Evolutionary conservation across 2,329 filamentous ascomycete genomes (phyloP).

Genomic region (Didymellaceae sp.): DNA sequence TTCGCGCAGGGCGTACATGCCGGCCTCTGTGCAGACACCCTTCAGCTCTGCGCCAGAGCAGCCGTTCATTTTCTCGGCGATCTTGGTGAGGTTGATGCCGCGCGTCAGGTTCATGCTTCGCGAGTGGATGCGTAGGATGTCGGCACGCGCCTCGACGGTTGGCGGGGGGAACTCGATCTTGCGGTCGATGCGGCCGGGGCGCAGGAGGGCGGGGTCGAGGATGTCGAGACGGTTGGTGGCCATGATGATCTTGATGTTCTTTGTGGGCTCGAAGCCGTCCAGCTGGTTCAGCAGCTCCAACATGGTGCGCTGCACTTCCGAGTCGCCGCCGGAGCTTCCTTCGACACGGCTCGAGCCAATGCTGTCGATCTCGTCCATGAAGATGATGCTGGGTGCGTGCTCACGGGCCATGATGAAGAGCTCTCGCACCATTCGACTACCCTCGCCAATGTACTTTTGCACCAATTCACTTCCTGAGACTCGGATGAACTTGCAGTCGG

Average conservation of each 20-base stretch:
- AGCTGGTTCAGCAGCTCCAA: slow-evolving; percentile 97
- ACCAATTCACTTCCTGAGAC: slow-evolving; percentile 96
- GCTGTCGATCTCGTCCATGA: slow-evolving; percentile 99
- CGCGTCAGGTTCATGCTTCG: slow-evolving; percentile 98
- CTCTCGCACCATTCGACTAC: slow-evolving; percentile 97
- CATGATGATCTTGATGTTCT: slow-evolving; percentile 99
- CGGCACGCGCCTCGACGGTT: slow-evolving; percentile 92
- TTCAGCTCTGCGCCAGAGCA: slow-evolving; percentile 97
- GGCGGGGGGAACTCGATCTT: slow-evolving; percentile 99
- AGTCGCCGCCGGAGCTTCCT: slow-evolving; percentile 92
- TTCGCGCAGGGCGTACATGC: slow-evolving; percentile 97
- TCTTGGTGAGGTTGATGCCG: slow-evolving; percentile 97
- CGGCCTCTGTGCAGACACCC: slow-evolving; percentile 97
- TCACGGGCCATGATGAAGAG: slow-evolving; percentile 99
- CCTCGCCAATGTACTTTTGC: slow-evolving; percentile 99
- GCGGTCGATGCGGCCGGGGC: slow-evolving; percentile 96
- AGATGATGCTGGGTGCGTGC: slow-evolving; percentile 97
- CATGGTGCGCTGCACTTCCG: slow-evolving; percentile 98
- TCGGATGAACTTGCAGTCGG: slow-evolving; percentile 98
- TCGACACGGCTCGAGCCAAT: slow-evolving; percentile 98
- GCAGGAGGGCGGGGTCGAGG: slow-evolving; percentile 89
- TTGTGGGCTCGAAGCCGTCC: slow-evolving; percentile 97
- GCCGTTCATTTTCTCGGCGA: slow-evolving; percentile 99
- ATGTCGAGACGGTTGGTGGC: slow-evolving; percentile 98
- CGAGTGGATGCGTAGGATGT: slow-evolving; percentile 97